A percentile compares a stretch with the other conserved stretches of the same genome.
Evolutionary conservation across 2,329 filamentous ascomycete species (phyloP).

Genomic region (Lasiodiplodia sp.): DNA sequence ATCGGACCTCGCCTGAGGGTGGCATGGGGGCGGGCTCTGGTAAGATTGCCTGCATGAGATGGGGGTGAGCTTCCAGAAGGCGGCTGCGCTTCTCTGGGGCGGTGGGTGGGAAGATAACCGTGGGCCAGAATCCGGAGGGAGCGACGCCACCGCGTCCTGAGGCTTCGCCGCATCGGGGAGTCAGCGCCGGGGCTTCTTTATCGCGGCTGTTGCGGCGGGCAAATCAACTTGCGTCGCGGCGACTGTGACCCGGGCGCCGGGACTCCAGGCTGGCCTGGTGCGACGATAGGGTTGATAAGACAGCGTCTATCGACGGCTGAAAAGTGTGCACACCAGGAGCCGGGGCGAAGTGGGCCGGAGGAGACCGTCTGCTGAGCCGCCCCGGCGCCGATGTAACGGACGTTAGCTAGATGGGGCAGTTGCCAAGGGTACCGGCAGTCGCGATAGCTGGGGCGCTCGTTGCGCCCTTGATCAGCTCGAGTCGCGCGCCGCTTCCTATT

Average conservation of each 20-base stretch:
- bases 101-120: conserved; percentile 9
- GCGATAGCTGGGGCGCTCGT: conserved; percentile 24
- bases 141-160: conserved; percentile 6
- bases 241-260: background rate
- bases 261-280: conserved; percentile 8
- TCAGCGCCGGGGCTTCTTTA: conserved; percentile 24
- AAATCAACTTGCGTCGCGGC: conserved; percentile 12
- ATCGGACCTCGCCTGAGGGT: conserved; percentile 14
- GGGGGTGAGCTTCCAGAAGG: conserved; percentile 22
- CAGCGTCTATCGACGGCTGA: conserved; percentile 11
- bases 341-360: conserved; percentile 22
- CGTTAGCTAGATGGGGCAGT: conserved; percentile 25
- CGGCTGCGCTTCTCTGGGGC: conserved; percentile 1
- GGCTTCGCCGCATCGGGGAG: conserved; percentile 6
- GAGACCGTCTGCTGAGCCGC: conserved; percentile 16
- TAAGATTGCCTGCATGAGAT: conserved; percentile 15
- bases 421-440: conserved; percentile 19
- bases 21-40: conserved; percentile 7
- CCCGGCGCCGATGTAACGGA: conserved; percentile 18
- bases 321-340: background rate
- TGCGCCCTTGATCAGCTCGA: conserved; percentile 18
- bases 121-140: conserved; percentile 20
- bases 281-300: conserved; percentile 23
- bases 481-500: conserved; percentile 22
- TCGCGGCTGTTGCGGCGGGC: background rate